Percentiles rank a stretch among this genome's conserved stretches.
Evolutionary conservation across 2,329 filamentous ascomycete genomes (phyloP).

Genomic region (Drechslerella stenobrocha): DNA sequence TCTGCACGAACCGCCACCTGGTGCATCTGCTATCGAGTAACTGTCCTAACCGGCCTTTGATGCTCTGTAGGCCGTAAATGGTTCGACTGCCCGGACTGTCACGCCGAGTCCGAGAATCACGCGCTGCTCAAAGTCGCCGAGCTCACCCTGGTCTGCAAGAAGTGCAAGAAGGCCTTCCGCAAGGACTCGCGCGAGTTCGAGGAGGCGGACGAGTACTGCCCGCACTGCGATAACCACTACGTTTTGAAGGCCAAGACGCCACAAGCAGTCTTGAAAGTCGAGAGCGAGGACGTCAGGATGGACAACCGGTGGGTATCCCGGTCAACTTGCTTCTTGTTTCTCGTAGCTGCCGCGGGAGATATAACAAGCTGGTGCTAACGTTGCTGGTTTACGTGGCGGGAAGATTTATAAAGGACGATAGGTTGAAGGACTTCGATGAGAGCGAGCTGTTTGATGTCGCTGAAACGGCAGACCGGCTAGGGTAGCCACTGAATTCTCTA

Average conservation of each 20-base stretch:
- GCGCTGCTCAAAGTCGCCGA: slow-evolving; percentile 75
- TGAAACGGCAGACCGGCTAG: slow-evolving; percentile 50
- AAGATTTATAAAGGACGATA: slow-evolving; percentile 88
- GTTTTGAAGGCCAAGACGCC: slow-evolving; percentile 86
- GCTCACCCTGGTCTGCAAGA: slow-evolving; percentile 97
- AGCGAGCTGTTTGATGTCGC: slow-evolving; percentile 47
- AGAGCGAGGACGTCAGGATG: slow-evolving; percentile 85
- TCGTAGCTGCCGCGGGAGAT: background rate
- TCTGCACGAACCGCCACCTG: too few relatives aligned
- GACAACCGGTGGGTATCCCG: slow-evolving; percentile 65
- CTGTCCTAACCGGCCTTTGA: background rate
- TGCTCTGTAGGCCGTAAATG: slow-evolving; percentile 75
- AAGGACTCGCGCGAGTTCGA: slow-evolving; percentile 92
- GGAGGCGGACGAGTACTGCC: slow-evolving; percentile 96
- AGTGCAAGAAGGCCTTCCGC: slow-evolving; percentile 97
- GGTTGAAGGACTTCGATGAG: slow-evolving; percentile 65
- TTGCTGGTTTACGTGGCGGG: background rate
- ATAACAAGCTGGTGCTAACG: background rate
- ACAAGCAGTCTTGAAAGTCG: slow-evolving; percentile 78
- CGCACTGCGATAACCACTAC: slow-evolving; percentile 98
- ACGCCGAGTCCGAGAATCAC: slow-evolving; percentile 78
- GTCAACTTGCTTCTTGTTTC: background rate
- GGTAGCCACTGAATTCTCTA: background rate
- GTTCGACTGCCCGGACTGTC: slow-evolving; percentile 98
- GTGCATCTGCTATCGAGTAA: slow-evolving; percentile 19